Conservation (phyloP, 2,329 filamentous ascomycete species). For the Colletotrichum sp. region DNA sequence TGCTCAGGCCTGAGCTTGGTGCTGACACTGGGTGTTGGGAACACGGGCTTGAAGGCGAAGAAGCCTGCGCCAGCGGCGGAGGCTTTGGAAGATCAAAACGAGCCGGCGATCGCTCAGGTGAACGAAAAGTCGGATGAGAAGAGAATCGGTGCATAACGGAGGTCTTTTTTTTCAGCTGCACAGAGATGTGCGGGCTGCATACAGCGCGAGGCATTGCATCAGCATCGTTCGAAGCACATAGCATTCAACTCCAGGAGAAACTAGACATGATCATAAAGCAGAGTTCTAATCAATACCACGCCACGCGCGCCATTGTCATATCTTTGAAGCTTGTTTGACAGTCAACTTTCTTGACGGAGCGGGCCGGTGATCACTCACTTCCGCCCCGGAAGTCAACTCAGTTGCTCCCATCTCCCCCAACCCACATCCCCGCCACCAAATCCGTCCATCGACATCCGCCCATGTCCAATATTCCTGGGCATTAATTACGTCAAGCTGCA, state of each 20-base stretch:
- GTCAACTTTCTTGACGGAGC: neutral
- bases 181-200: neutral
- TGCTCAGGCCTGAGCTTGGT: conserved; percentile 21
- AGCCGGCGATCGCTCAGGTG: neutral
- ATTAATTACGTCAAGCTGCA: conserved; percentile 6
- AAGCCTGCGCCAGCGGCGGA: neutral
- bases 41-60: conserved; percentile 25
- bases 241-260: neutral
- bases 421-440: neutral
- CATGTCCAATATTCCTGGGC: neutral
- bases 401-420: neutral
- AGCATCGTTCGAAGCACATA: neutral
- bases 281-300: neutral
- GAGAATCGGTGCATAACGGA: no score
- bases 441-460: neutral
- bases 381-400: neutral
- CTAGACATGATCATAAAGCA: neutral
- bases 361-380: neutral
- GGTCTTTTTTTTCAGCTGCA: neutral
- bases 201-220: neutral
- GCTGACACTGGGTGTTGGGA: conserved; percentile 25
- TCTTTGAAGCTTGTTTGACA: neutral
- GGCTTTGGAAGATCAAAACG: neutral
- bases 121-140: neutral
- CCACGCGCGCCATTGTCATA: neutral